Evolutionary conservation across 2,329 filamentous ascomycete genomes (phyloP), one percentile per base, ranked within the genome.

Genomic region (Ophiostoma quercus): DNA sequence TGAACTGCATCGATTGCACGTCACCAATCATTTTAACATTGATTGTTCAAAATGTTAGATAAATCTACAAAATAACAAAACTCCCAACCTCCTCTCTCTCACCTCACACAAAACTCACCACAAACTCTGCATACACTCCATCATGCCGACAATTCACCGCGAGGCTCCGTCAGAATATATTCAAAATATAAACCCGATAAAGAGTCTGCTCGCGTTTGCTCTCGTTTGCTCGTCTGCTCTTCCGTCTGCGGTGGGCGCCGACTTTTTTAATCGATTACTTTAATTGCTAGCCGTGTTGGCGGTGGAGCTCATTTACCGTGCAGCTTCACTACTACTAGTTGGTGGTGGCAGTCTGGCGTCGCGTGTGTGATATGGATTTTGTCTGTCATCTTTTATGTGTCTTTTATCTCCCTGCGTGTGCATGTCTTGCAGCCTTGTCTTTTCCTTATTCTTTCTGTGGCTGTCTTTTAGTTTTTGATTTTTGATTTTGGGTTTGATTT

Each of bases 131-230:
- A 22, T 57, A 9, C 51, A 25, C 51, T 57, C 51, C n/a, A 22
- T 57, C 8, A 57, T 25, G 16, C 51, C 51, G 51, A 32, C 25
- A 16, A 34, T 62, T 16, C 57, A 62, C 25, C 57, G 25, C 51
- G 57, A 62, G 57, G 57, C 57, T 62, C 57, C 57, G 57, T 62
- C 57, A 62, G 57, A 62, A 62, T 62, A 62, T 62, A 62, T 62
- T 62, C 25, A 16, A 62, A 62, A 62, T 34, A 62, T 62, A 62
- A 62, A 32, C 9, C n/a, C 14, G 57, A 62, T 62, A 62, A 62
- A 62, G 57, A 62, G 57, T 62, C 16, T 62, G 57, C 57, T 29
- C 51, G 25, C 25, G 25, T 57, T 4, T 57, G 12, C 51, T 25
- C n/a, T 57, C 12, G 19, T 54, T 9, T 41, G 39, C 39, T 41